phyloP scores from a whole-genome alignment of 495 filamentous ascomycete species.

The Corynascus novoguineensis region DNA sequence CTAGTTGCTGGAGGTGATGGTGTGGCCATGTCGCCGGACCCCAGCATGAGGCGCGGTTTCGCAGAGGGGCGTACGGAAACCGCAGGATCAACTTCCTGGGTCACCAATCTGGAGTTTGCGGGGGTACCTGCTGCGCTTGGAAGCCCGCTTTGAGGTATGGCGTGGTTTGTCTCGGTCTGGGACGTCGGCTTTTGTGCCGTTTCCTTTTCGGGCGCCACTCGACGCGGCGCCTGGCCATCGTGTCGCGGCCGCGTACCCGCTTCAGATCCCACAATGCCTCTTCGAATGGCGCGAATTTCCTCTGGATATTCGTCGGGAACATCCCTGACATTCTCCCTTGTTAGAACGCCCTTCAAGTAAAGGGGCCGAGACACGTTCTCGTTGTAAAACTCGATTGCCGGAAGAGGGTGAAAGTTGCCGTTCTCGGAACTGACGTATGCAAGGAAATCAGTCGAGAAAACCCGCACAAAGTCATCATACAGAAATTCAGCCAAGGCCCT shows the following conservation, averaged over 20 bases:
- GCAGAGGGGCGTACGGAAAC: not conserved
- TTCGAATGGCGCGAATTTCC: constrained; percentile 13
- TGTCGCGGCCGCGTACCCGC: not conserved
- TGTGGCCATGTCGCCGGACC: not conserved
- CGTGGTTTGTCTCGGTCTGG: not conserved
- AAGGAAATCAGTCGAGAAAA: constrained; percentile 40
- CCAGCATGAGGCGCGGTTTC: not conserved
- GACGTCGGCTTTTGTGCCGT: not conserved
- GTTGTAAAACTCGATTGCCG: constrained; percentile 42
- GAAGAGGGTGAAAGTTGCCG: constrained; percentile 20
- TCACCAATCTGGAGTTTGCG: not conserved
- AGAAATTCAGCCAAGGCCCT: constrained; percentile 43
- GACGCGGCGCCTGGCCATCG: not conserved
- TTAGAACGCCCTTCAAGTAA: constrained; percentile 36
- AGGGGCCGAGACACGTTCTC: constrained; percentile 34
- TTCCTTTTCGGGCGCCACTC: no score
- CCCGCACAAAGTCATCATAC: constrained; percentile 65
- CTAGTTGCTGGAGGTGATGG: not conserved
- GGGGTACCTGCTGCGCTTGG: not conserved
- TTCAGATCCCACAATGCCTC: not conserved
- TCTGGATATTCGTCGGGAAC: constrained; percentile 18
- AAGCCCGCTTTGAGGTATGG: not conserved
- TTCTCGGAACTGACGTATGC: constrained; percentile 33
- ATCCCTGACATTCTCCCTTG: constrained; percentile 32
- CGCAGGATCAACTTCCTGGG: not conserved